These are phyloP conservation scores for Anthostomella pinea DNA, from an alignment of 2,329 filamentous ascomycete species.

Conservation along the genomic window DNA sequence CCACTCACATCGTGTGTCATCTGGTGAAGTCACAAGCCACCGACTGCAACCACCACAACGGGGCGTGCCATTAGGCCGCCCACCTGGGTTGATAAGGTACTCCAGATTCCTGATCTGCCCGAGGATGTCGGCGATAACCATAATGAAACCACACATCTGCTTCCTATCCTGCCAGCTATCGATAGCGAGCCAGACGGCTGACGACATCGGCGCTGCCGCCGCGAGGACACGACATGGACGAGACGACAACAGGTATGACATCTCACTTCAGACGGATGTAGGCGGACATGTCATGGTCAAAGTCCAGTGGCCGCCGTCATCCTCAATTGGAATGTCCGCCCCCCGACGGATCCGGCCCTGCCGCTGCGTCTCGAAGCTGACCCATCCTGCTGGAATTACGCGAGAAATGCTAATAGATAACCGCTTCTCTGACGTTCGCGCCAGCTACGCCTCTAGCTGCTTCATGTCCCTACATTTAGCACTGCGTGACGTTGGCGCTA, in stretches of 20 bases:
- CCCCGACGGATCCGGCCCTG: constrained; percentile 1
- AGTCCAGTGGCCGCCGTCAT: constrained; percentile 2
- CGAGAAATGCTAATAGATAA: no score
- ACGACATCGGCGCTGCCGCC: not conserved
- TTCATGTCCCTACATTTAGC: no score
- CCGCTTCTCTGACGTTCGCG: no score
- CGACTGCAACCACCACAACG: constrained; percentile 9
- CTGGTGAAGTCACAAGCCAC: constrained; percentile 28
- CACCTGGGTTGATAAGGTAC: constrained; percentile 5
- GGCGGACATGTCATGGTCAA: constrained; percentile 13
- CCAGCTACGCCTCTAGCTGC: not conserved
- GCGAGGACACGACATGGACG: no score
- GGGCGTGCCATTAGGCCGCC: constrained; percentile 16
- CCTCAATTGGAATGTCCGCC: not conserved
- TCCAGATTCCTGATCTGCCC: constrained; percentile 15
- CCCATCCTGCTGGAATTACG: no score
- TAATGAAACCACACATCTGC: constrained; percentile 1
- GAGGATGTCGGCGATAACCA: constrained; percentile 6
- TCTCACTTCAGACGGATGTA: constrained; percentile 20
- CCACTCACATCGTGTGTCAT: constrained; percentile 26
- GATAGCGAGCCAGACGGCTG: constrained; percentile 2
- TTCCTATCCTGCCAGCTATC: not conserved
- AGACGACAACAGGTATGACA: no score
- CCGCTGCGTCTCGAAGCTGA: no score
- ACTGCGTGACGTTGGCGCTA: no score